A percentile compares a stretch with the other conserved stretches of the same genome.
Conservation (phyloP, 345 rosid genomes). For the Laguncularia racemosa region DNA sequence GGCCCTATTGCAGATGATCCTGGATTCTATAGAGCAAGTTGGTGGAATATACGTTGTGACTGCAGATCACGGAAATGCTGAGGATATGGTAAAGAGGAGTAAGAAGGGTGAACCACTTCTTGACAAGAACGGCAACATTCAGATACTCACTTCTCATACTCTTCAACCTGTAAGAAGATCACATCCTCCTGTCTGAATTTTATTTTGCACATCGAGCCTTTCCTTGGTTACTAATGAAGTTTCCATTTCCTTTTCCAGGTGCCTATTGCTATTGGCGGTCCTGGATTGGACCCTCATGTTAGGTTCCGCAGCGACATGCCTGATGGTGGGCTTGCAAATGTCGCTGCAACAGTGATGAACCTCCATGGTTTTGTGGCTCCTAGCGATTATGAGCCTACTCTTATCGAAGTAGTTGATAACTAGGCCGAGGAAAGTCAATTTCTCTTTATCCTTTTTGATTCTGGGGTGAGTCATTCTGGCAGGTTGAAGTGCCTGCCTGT, state of each 20-base stretch:
- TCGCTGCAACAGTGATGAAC: conserved; percentile 94
- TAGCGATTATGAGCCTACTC: conserved; percentile 69
- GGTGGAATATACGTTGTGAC: conserved; percentile 90
- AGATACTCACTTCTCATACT: conserved; percentile 94
- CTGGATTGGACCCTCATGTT: conserved; percentile 57
- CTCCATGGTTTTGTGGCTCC: conserved; percentile 92
- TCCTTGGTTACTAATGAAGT: no score
- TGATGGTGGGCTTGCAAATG: conserved; percentile 75
- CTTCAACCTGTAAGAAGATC: conserved; percentile 68
- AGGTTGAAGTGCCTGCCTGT: background rate
- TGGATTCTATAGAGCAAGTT: conserved; percentile 77
- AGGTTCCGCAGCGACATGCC: conserved; percentile 67
- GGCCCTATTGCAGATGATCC: conserved; percentile 53
- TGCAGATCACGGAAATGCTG: conserved; percentile 98
- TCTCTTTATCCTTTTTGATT: no score
- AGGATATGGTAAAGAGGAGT: conserved; percentile 95
- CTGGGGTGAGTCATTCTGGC: background rate
- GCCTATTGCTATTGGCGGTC: conserved; percentile 95
- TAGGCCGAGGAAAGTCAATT: background rate
- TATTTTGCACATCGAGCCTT: background rate
- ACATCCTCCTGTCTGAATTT: background rate
- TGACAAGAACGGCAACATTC: conserved; percentile 70
- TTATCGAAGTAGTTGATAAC: conserved; percentile 63
- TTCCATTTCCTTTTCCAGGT: conserved; percentile 31
- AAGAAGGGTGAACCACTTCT: conserved; percentile 64